Percentiles rank a stretch among this genome's conserved stretches.
phyloP scores from a whole-genome alignment of 176 grass and related monocot species.

The Zoysia japonica region DNA sequence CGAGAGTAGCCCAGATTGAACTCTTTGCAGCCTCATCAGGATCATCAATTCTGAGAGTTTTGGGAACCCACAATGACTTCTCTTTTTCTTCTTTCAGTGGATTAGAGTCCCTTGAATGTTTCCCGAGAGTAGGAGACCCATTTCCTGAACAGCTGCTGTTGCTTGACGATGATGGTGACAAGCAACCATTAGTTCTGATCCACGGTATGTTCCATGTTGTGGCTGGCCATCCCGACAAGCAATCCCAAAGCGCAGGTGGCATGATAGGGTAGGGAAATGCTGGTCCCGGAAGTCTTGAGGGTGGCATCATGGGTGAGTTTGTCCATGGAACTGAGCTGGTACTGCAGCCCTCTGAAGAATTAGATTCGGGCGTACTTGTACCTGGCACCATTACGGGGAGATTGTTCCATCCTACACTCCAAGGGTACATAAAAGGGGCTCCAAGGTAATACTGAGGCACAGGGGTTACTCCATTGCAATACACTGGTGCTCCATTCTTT shows the following conservation, averaged over 20 bases:
- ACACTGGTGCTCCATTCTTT: constrained; percentile 46
- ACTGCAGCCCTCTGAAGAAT: constrained; percentile 46
- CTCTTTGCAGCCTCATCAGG: constrained; percentile 92
- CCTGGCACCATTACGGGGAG: constrained; percentile 47
- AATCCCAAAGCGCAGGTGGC: constrained; percentile 74
- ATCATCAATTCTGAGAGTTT: constrained; percentile 87
- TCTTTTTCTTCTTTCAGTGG: constrained; percentile 55
- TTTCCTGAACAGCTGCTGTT: constrained; percentile 68
- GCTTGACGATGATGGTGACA: constrained; percentile 64
- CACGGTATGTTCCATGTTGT: constrained; percentile 52
- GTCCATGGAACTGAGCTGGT: constrained; percentile 50
- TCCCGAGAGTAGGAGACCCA: constrained; percentile 74
- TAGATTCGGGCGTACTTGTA: constrained; percentile 37
- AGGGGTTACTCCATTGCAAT: constrained; percentile 56
- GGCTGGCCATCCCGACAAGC: constrained; percentile 58
- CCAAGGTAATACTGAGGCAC: constrained; percentile 72
- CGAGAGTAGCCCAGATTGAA: constrained; percentile 92
- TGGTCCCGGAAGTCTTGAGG: constrained; percentile 46
- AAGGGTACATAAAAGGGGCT: constrained; percentile 74
- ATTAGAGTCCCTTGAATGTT: constrained; percentile 73
- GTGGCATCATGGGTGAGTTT: constrained; percentile 50
- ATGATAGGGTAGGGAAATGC: constrained; percentile 75
- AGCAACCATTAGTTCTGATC: constrained; percentile 40
- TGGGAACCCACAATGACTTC: constrained; percentile 87
- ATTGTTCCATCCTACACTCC: constrained; percentile 62